Evolutionary conservation across 176 grass and related monocot species (phyloP).

Genomic region (Saccharum officinarum): DNA sequence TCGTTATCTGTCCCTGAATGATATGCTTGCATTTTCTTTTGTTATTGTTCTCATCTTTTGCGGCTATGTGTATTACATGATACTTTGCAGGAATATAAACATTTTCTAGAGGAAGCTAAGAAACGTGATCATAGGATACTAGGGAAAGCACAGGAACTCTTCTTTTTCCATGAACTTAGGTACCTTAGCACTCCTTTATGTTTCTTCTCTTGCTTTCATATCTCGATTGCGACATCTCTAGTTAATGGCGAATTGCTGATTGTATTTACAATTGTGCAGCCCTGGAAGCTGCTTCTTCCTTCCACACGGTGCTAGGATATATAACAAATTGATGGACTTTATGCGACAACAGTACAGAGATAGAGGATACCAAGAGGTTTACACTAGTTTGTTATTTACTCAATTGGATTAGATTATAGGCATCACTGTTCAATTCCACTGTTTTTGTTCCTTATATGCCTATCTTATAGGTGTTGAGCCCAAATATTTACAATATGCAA

Average conservation of each 20-base stretch:
- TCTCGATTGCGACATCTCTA: not conserved
- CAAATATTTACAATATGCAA: slow-evolving; percentile 99
- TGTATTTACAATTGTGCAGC: slow-evolving; percentile 46
- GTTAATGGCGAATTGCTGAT: slow-evolving; percentile 5
- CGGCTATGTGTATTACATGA: not conserved
- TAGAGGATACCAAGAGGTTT: slow-evolving; percentile 92
- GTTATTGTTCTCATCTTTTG: not conserved
- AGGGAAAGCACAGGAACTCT: slow-evolving; percentile 85
- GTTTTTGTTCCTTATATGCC: slow-evolving; percentile 16
- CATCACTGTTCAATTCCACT: not conserved
- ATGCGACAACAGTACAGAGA: slow-evolving; percentile 72
- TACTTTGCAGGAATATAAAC: slow-evolving; percentile 76
- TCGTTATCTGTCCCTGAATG: not conserved
- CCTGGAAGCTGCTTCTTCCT: slow-evolving; percentile 98
- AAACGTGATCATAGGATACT: slow-evolving; percentile 94
- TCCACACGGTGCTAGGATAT: slow-evolving; percentile 89
- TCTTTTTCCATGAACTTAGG: slow-evolving; percentile 99
- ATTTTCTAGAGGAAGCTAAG: slow-evolving; percentile 86
- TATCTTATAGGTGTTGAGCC: slow-evolving; percentile 70
- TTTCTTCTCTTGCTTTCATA: not conserved
- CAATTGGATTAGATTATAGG: not conserved
- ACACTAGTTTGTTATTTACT: slow-evolving; percentile 26
- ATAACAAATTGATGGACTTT: slow-evolving; percentile 97
- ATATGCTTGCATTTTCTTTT: slow-evolving; percentile 9
- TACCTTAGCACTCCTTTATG: slow-evolving; percentile 35